Base-by-base conservation (phyloP, 1,139 yeast species). In the Williopsis jadinii region DNA sequence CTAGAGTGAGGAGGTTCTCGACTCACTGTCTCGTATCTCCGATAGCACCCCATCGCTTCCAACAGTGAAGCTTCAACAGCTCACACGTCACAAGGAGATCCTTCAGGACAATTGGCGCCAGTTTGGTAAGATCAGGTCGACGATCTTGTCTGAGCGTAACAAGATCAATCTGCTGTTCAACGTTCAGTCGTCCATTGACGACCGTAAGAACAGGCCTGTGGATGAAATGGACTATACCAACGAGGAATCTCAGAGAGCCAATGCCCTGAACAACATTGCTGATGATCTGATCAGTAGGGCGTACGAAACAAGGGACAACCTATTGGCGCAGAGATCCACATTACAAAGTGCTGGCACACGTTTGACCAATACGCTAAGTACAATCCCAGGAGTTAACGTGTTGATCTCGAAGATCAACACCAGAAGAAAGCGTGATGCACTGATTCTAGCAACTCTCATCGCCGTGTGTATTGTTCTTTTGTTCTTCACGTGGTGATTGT, bases 301-400 rank as follows among this genome's bases (percentile, higher is more conserved):
- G 0, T 83, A 79, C 62, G 84, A 83, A 51, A 88, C 98, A 0
- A 70, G 97, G 47, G 97, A 92, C 48, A 95, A 85, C 56, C 73
- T 92, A 42, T 54, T 74, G 41, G 70, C 80, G 39, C 98, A 92
- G 63, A 70, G 95, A 43, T 73, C 73, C 35, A 63, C 75, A 11
- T 66, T 92, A 41, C 69, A 71, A 40, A 76, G 70, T 48, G 84
- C 95, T 11, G 87, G 82, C 48, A 71, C 76, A 47, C 70, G 77
- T 45, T 67, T 90, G 47, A 67, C 79, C 48, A 73, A 73, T 35
- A 70, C 84, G 0, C 64, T 88, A 37, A 78, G 75, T 52, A 61
- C 73, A 38, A 74, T 92, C 35, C 98, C 98, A 0, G 97, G 97
- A 1, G 67, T 92, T 37, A 84, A 83, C 57, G 77, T 78, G 11